Conservation (phyloP, 768 basidiomycete species). For the Naganishia randhawae region DNA sequence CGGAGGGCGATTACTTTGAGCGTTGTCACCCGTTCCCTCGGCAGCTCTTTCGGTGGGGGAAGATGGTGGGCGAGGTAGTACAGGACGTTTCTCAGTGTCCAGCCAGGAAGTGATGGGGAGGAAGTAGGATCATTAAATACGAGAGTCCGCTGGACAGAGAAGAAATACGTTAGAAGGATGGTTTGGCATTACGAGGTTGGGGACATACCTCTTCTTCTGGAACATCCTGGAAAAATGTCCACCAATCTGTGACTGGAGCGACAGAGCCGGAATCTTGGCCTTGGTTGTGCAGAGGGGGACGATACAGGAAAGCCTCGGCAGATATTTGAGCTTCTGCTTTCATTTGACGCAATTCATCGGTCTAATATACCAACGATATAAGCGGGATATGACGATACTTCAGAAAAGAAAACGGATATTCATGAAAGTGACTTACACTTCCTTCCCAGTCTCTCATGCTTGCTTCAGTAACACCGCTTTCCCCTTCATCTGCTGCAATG, state of each 20-base stretch:
- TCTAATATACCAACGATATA: not conserved
- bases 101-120: constrained; percentile 68
- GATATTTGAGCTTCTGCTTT: constrained; percentile 19
- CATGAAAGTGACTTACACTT: not conserved
- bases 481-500: not conserved
- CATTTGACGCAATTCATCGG: not conserved
- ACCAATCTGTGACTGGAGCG: constrained; percentile 27
- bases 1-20: constrained; percentile 75
- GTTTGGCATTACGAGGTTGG: constrained; percentile 26
- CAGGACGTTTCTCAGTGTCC: constrained; percentile 90
- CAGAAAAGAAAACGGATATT: not conserved
- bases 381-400: not conserved
- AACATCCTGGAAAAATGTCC: constrained; percentile 58
- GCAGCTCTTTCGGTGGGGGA: not conserved
- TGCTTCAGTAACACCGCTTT: not conserved
- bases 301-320: constrained; percentile 22
- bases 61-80: constrained; percentile 66
- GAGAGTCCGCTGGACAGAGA: constrained; percentile 54
- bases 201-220: constrained; percentile 54
- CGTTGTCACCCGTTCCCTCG: constrained; percentile 50
- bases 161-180: constrained; percentile 2
- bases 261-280: constrained; percentile 3
- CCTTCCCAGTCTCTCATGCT: constrained; percentile 22
- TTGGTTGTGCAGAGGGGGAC: not conserved
- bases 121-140: constrained; percentile 84